phyloP scores from a whole-genome alignment of 2,329 filamentous ascomycete genomes.

The Exophiala dermatitidis region DNA sequence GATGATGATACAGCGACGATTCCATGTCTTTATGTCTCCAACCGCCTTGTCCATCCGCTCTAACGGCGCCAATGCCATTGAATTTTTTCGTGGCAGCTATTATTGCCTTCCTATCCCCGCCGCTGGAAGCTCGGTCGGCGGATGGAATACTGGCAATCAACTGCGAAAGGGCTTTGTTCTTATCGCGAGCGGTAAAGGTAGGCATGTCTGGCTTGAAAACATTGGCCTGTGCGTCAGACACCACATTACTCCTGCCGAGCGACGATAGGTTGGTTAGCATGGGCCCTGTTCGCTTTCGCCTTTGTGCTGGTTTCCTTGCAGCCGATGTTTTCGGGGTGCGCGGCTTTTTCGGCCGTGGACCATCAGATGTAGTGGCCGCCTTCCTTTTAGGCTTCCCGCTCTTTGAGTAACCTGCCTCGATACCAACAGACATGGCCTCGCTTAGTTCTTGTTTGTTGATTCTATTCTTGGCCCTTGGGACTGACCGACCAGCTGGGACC shows the following conservation, averaged over 20 bases:
- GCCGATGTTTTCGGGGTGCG: not conserved
- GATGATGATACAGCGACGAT: constrained; percentile 33
- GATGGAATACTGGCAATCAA: constrained; percentile 31
- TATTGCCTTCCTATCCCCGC: constrained; percentile 28
- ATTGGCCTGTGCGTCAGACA: constrained; percentile 30
- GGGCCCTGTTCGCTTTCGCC: constrained; percentile 3
- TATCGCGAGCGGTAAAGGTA: constrained; percentile 18
- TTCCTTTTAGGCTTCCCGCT: constrained; percentile 13
- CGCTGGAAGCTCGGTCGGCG: constrained; percentile 25
- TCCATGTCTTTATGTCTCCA: constrained; percentile 33
- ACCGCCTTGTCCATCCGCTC: constrained; percentile 28
- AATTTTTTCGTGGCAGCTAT: constrained; percentile 31
- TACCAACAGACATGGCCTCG: constrained; percentile 16
- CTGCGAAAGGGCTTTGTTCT: constrained; percentile 31
- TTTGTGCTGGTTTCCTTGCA: not conserved
- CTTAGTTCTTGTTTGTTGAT: constrained; percentile 11
- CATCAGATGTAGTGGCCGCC: not conserved
- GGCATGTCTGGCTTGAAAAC: constrained; percentile 26
- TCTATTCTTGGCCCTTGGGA: constrained; percentile 10
- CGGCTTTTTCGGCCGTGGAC: constrained; percentile 1
- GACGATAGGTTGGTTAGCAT: constrained; percentile 23
- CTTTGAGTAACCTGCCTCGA: not conserved
- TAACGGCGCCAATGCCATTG: constrained; percentile 19
- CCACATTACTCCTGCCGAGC: constrained; percentile 24
- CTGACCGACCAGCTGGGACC: not conserved